phyloP scores from a whole-genome alignment of 768 basidiomycete species.

The Baorangia bicolor region DNA sequence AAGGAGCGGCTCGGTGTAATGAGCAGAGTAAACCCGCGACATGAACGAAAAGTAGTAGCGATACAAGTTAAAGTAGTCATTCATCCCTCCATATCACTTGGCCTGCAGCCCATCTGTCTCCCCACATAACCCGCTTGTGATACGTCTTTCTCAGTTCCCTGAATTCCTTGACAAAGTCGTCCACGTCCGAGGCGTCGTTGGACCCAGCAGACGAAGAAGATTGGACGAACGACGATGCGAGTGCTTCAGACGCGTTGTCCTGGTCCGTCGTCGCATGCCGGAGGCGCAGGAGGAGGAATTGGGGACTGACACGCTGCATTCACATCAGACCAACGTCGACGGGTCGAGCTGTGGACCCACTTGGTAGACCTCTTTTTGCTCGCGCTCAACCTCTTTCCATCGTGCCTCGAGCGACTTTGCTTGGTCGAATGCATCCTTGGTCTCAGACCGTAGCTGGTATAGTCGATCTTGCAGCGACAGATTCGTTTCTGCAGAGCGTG shows the following conservation, averaged over 20 bases:
- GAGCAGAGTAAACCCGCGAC: constrained; percentile 23
- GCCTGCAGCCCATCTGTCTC: constrained; percentile 80
- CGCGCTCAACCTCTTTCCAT: constrained; percentile 86
- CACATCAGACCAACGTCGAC: constrained; percentile 8
- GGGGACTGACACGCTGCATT: constrained; percentile 75
- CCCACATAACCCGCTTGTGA: constrained; percentile 91
- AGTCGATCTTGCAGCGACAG: constrained; percentile 73
- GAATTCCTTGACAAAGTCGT: constrained; percentile 86
- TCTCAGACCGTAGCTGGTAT: constrained; percentile 74
- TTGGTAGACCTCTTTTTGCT: constrained; percentile 88
- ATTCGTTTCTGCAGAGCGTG: constrained; percentile 58
- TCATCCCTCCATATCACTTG: constrained; percentile 86
- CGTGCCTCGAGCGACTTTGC: constrained; percentile 77
- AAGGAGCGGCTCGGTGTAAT: constrained; percentile 29
- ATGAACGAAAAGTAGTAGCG: constrained; percentile 10
- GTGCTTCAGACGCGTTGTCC: constrained; percentile 83
- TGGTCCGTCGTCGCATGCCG: constrained; percentile 87
- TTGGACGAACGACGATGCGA: constrained; percentile 82
- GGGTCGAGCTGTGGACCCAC: constrained; percentile 38
- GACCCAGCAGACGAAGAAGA: constrained; percentile 39
- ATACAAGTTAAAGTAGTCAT: constrained; percentile 6
- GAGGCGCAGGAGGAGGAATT: constrained; percentile 86
- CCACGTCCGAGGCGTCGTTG: constrained; percentile 52
- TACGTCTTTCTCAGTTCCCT: constrained; percentile 86
- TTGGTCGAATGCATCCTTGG: constrained; percentile 84